These are phyloP conservation scores for Globisporangium canariense DNA, from an alignment of 352 stramenopile genomes.

Conservation along the genomic window DNA sequence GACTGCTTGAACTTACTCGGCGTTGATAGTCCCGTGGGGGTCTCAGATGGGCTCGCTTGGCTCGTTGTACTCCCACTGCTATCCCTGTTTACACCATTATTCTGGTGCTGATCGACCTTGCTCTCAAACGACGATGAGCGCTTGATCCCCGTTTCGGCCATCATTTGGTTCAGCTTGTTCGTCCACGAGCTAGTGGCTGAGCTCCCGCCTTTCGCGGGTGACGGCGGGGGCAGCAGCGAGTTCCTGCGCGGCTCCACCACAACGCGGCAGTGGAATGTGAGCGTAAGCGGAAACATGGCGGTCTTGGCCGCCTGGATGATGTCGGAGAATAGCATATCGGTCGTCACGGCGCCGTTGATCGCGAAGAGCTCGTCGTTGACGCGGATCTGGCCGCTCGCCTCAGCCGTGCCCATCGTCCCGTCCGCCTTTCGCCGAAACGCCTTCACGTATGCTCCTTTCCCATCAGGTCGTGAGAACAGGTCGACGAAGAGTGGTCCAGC, in stretches of 20 bases:
- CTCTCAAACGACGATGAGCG: conserved; percentile 59
- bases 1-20: conserved; percentile 30
- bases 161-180: conserved; percentile 45
- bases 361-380: conserved; percentile 64
- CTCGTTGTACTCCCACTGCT: conserved; percentile 15
- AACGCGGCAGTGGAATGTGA: conserved; percentile 55
- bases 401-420: conserved; percentile 46
- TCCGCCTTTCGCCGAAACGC: conserved; percentile 61
- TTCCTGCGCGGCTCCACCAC: conserved; percentile 9
- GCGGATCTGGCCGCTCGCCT: conserved; percentile 52
- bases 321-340: conserved; percentile 47
- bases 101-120: conserved; percentile 21
- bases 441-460: conserved; percentile 68
- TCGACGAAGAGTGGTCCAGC: conserved; percentile 63
- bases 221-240: conserved; percentile 25
- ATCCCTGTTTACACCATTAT: neutral
- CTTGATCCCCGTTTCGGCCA: conserved; percentile 28
- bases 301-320: conserved; percentile 69
- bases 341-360: conserved; percentile 63
- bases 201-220: conserved; percentile 32
- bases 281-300: conserved; percentile 59
- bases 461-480: conserved; percentile 69
- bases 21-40: conserved; percentile 21
- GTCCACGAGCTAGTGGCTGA: conserved; percentile 31
- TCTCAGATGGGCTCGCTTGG: conserved; percentile 14